Evolutionary conservation across 106 monocot genomes (phyloP), one percentile per base, ranked within the genome.

Genomic region (Chionographis japonica): DNA sequence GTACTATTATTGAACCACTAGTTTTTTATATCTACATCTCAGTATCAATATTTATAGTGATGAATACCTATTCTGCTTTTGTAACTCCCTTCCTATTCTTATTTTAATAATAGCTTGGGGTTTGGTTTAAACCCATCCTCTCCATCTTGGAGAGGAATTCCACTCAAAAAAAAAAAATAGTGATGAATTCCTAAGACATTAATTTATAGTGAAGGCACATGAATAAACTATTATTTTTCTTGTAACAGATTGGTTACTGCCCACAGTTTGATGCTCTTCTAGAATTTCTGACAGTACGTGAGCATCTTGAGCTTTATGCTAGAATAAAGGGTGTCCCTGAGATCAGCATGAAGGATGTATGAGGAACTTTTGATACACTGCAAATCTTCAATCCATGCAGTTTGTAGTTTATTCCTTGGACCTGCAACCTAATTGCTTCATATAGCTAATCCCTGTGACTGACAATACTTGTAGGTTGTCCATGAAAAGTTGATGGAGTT

Each of bases 181-280:
- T n/a, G n/a, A n/a, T n/a, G n/a, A n/a, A n/a, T n/a, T n/a, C n/a
- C n/a, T 27, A 27, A 6, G 8, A 46, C 46, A 46, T 46, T 46
- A 6, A 5, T 46, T 46, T 0, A 46, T 10, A 46, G 46, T 46
- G 46, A 6, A 1, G 46, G 9, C 5, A 6, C 46, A 5, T 46
- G 46, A 46, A 46, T 46, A 46, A 6, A 46, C 5, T 10, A 46
- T 46, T 39, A 10, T 52, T 60, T 19, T 8, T 41, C 65, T 75
- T 58, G 19, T 52, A 56, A 17, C 84, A 94, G 94, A 82, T 94
- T 71, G 94, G 94, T 75, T 94, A 94, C 69, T 94, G 94, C 62
- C 94, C 94, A 64, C 94, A 94, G 52, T 94, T 94, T 85, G 94
- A 94, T 80, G 84, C 94, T 63, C 87, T 94, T 75, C 61, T 94